Percentiles rank a stretch among this genome's conserved stretches.
Conservation (phyloP, 139 green algal species). For the Volvox africanus region DNA sequence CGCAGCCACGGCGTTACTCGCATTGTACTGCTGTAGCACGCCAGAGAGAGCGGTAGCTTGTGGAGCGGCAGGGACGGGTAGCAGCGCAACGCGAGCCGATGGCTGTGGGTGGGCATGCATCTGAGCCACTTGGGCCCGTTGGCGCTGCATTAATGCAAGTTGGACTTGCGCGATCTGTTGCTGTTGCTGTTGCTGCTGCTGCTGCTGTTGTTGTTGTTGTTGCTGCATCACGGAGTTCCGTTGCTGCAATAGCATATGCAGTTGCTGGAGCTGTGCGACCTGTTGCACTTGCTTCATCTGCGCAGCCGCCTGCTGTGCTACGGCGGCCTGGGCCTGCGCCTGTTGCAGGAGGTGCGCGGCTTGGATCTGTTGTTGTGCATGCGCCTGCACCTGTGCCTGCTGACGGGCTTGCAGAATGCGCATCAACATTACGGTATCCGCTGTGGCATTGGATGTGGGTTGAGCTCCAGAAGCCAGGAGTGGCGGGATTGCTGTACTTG, state of each 20-base stretch:
- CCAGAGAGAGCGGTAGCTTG: constrained; percentile 8
- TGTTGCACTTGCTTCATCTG: constrained; percentile 17
- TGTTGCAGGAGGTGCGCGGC: neutral
- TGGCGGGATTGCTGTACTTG: neutral
- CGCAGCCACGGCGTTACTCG: neutral
- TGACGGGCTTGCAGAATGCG: neutral
- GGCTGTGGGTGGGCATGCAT: neutral
- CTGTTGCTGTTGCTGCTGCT: neutral
- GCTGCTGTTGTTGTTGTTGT: neutral
- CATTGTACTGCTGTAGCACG: constrained; percentile 27
- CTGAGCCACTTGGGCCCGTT: no score
- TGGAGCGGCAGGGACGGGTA: neutral
- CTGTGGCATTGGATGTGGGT: neutral
- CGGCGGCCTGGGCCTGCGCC: neutral
- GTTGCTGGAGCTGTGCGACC: neutral
- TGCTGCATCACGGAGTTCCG: neutral
- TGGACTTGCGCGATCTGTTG: neutral
- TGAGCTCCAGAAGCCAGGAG: neutral
- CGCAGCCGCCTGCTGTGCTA: neutral
- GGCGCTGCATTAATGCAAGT: no score
- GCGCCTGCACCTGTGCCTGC: neutral
- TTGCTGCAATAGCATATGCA: neutral
- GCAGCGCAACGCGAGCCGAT: neutral
- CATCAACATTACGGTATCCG: neutral
- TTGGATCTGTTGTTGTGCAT: neutral